Evolutionary conservation across 2,329 filamentous ascomycete genomes (phyloP).

Genomic region (Penicillium sp.): DNA sequence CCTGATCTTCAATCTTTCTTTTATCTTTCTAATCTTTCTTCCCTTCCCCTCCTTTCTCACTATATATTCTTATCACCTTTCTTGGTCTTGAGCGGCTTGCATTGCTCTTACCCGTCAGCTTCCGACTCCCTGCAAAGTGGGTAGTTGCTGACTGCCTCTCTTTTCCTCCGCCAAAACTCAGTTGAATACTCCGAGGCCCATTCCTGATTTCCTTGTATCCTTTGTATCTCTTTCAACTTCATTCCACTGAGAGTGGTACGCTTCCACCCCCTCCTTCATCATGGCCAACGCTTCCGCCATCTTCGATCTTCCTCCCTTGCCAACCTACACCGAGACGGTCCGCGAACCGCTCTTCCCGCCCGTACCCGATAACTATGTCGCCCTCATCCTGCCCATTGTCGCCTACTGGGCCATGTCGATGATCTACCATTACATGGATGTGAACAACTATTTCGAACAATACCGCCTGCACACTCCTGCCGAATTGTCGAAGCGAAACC

Average conservation of each 20-base stretch:
- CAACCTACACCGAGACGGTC: conserved; percentile 68
- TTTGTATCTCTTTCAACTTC: background rate
- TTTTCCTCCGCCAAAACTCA: background rate
- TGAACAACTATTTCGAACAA: conserved; percentile 77
- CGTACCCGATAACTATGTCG: conserved; percentile 75
- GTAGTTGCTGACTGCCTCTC: background rate
- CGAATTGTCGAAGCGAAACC: conserved; percentile 82
- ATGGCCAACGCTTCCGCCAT: conserved; percentile 38
- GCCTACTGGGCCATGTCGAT: conserved; percentile 86
- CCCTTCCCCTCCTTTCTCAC: background rate
- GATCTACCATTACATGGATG: conserved; percentile 83
- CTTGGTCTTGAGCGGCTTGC: background rate
- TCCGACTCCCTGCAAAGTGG: background rate
- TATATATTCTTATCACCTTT: conserved; percentile 13
- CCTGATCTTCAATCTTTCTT: conserved; percentile 6
- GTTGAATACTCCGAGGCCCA: background rate
- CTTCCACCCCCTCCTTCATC: conserved; percentile 4
- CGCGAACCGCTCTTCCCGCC: conserved; percentile 69
- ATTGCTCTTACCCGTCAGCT: background rate
- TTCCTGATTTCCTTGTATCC: background rate
- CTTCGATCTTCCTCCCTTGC: conserved; percentile 72
- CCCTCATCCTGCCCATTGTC: conserved; percentile 69
- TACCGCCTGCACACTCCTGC: conserved; percentile 94
- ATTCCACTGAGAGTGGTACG: background rate
- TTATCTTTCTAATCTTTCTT: conserved; percentile 1